Percentiles rank a stretch among this genome's conserved stretches.
Conservation (phyloP, 495 filamentous ascomycete species). For the Xylaria flabelliformis region DNA sequence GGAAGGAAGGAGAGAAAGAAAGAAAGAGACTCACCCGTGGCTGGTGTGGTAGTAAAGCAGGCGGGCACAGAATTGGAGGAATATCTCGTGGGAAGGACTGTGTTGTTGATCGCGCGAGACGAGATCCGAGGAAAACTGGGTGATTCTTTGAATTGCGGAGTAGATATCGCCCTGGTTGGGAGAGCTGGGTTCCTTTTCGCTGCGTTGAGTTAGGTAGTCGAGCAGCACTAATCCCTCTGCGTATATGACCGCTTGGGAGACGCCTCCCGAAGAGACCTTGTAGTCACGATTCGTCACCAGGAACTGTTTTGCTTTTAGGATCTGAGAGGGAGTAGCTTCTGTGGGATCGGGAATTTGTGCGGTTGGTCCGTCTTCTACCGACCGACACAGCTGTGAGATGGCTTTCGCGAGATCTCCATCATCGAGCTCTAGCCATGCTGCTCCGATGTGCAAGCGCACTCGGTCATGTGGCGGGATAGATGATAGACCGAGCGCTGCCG, state of each 20-base stretch:
- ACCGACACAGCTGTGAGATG: conserved; percentile 51
- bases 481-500: conserved; percentile 46
- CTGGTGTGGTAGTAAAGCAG: conserved; percentile 72
- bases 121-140: conserved; percentile 44
- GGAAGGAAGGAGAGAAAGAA: neutral
- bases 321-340: conserved; percentile 36
- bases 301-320: conserved; percentile 64
- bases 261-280: conserved; percentile 55
- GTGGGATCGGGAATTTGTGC: conserved; percentile 13
- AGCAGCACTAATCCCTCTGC: conserved; percentile 68
- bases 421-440: conserved; percentile 71
- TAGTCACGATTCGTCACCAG: conserved; percentile 63
- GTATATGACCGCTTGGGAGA: conserved; percentile 56
- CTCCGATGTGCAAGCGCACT: conserved; percentile 27
- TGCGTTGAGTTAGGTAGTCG: conserved; percentile 61
- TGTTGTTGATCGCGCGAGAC: conserved; percentile 43
- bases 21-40: conserved; percentile 49
- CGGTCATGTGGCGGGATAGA: conserved; percentile 28
- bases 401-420: conserved; percentile 52
- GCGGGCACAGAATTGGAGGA: conserved; percentile 70
- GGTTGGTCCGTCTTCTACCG: conserved; percentile 9
- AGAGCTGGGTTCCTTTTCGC: conserved; percentile 41
- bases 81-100: conserved; percentile 54
- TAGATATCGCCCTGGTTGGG: conserved; percentile 58
- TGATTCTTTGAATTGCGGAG: conserved; percentile 51